Evolutionary conservation across 345 rosid genomes (phyloP), one percentile per base, ranked within the genome.

Genomic region (Gossypium longicalyx): DNA sequence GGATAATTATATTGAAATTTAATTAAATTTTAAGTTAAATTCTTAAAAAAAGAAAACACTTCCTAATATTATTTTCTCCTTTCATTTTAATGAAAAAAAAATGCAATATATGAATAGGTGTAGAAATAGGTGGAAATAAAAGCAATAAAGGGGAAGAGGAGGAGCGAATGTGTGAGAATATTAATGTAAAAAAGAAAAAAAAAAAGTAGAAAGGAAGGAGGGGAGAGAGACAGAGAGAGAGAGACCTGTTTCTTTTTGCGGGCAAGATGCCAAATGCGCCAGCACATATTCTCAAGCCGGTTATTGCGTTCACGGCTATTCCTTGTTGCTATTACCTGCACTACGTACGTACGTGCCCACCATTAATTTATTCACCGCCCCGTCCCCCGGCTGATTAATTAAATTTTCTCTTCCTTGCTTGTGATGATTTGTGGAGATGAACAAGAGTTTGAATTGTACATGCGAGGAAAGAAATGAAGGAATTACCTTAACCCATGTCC

Each of bases 211-310:
- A 34, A 34, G 41, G 41, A 1, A 34, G 41, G 41, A 34, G 41
- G 41, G 41, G 41, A 4, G 38, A 34, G 34, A 29, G n/a, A n/a
- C n/a, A n/a, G n/a, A n/a, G 38, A 27, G 34, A 34, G 7, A 34
- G 2, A 48, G 61, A 90, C 98, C 90, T 93, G 91, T 73, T 91
- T 93, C 87, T 86, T 91, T 75, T 83, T 89, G 67, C 97, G 97
- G 68, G 96, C 94, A 63, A 93, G 95, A 87, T 93, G 95, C 97
- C 98, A 93, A 78, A 93, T 91, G 8, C 97, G 87, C 98, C 98
- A 93, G 88, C 97, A 91, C 87, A 93, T 87, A 71, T 91, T 93
- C 86, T 93, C 98, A 41, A 90, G 93, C 82, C 97, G 85, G 82
- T 90, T 93, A 66, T 89, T 93, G 25, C 96, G 86, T 52, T 90